These are phyloP conservation scores for Pythium myriotylum DNA, from an alignment of 352 stramenopile genomes.

Conservation along the genomic window DNA sequence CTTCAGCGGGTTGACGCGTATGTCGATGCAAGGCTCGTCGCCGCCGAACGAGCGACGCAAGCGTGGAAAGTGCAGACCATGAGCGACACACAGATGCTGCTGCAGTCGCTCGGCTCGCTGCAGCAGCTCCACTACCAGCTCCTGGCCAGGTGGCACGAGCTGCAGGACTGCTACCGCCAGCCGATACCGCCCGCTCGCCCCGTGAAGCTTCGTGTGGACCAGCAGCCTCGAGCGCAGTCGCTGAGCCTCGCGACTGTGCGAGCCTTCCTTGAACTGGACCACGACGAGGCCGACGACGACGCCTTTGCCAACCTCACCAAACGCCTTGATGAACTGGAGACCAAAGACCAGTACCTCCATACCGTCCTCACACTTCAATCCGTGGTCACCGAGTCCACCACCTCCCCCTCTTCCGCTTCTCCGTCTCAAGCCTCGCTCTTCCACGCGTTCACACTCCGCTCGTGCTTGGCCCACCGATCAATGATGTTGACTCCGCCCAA, in stretches of 20 bases:
- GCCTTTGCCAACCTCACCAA: slow-evolving; percentile 25
- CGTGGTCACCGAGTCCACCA: not conserved
- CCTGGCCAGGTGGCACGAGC: slow-evolving; percentile 47
- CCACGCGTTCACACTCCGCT: too few species aligned
- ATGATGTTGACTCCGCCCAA: not conserved
- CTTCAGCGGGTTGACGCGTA: slow-evolving; percentile 51
- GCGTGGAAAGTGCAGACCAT: slow-evolving; percentile 24
- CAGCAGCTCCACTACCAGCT: slow-evolving; percentile 65
- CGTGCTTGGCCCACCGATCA: too few species aligned
- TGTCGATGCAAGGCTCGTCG: slow-evolving; percentile 20
- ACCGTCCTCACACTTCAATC: slow-evolving; percentile 29
- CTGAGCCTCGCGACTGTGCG: slow-evolving; percentile 43
- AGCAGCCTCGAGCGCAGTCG: slow-evolving; percentile 29
- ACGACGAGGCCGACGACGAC: not conserved
- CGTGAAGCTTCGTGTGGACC: slow-evolving; percentile 20
- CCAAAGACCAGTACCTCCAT: slow-evolving; percentile 37
- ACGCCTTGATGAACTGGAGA: slow-evolving; percentile 36
- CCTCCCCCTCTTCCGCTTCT: too few species aligned
- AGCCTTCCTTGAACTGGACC: slow-evolving; percentile 46
- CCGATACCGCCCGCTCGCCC: not conserved
- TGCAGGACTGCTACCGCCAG: slow-evolving; percentile 44
- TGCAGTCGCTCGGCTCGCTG: slow-evolving; percentile 46
- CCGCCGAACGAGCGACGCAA: not conserved
- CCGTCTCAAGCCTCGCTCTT: too few species aligned
- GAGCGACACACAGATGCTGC: slow-evolving; percentile 39